Evolutionary conservation across 176 grass and related monocot species (phyloP), one percentile per base, ranked within the genome.

Genomic region (Bromus sterilis): DNA sequence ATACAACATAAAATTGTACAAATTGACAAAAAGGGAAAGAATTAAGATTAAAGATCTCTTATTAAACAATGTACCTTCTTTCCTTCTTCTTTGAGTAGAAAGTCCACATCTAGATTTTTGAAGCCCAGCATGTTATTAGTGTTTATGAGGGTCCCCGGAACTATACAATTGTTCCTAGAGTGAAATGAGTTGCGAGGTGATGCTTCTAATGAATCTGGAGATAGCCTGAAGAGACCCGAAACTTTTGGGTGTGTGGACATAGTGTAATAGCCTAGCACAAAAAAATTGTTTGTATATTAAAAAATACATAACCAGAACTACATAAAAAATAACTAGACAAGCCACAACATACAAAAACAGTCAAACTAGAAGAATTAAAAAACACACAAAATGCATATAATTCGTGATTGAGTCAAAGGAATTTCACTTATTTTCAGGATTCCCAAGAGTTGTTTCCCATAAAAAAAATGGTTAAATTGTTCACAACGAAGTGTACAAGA

Each of bases 61-160:
- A 25, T 40, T 29, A 80, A 68, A 68, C 51, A 62, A 56, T 78
- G 41, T 75, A 95, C 96, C 90, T 89, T 95, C 70, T 91, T 93
- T 62, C 88, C 90, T 85, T 95, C 90, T 21, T 32, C 16, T 79
- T 69, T 89, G 18, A 95, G 70, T 66, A 98, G 77, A 39, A 75
- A 56, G 7, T 56, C 67, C 30, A 40, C 84, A 23, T 98, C 90
- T 35, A 98, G 79, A 32, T 86, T 66, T 51, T 84, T 71, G 48
- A 98, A 95, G 49, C 84, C 91, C 15, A 71, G 58, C 79, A 91
- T 82, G 56, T 91, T 98, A 79, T 98, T 98, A 75, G 87, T 98
- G 69, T 98, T 98, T 67, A 95, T 74, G 74, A 98, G 82, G 42
- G 82, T 95, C 77, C 96, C 96, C 15, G 86, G 89, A 44, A 98